Conservation (phyloP, 2,329 filamentous ascomycete genomes). For the Niveomyces coronatus region DNA sequence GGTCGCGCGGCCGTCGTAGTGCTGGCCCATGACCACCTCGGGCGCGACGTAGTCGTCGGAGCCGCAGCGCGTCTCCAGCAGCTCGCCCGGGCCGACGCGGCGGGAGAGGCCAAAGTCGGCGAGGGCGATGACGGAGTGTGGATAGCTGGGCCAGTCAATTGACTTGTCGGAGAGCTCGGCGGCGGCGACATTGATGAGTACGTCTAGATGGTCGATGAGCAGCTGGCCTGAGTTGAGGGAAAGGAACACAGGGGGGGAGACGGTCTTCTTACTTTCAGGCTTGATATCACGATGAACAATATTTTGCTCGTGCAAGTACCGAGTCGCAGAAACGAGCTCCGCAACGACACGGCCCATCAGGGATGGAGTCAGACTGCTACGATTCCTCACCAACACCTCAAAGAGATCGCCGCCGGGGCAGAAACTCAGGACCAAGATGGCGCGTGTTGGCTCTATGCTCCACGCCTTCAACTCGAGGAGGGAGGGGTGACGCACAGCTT, state of each 20-base stretch:
- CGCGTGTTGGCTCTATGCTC: constrained; percentile 72
- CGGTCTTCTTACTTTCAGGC: constrained; percentile 70
- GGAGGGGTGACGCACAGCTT: constrained; percentile 76
- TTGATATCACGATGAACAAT: constrained; percentile 98
- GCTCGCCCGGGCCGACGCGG: constrained; percentile 73
- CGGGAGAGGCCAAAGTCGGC: constrained; percentile 87
- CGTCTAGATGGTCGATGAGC: constrained; percentile 47
- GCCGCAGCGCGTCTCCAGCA: constrained; percentile 87
- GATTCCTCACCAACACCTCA: constrained; percentile 71
- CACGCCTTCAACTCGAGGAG: constrained; percentile 87
- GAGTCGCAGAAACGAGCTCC: constrained; percentile 75
- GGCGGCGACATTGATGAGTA: constrained; percentile 75
- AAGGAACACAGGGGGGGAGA: too few species aligned
- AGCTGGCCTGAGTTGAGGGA: constrained; percentile 9
- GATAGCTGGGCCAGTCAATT: constrained; percentile 63
- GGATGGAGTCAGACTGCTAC: constrained; percentile 53
- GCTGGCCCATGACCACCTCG: constrained; percentile 89
- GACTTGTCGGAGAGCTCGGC: constrained; percentile 52
- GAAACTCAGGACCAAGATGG: constrained; percentile 80
- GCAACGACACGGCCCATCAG: constrained; percentile 80
- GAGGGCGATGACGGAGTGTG: constrained; percentile 74
- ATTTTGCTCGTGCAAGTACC: constrained; percentile 71
- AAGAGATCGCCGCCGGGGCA: constrained; percentile 93
- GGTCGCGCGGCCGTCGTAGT: constrained; percentile 83
- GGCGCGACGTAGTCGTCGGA: constrained; percentile 96